Evolutionary conservation across 805 yeast genomes (phyloP).

Genomic region (Spathaspora hagerdaliae): DNA sequence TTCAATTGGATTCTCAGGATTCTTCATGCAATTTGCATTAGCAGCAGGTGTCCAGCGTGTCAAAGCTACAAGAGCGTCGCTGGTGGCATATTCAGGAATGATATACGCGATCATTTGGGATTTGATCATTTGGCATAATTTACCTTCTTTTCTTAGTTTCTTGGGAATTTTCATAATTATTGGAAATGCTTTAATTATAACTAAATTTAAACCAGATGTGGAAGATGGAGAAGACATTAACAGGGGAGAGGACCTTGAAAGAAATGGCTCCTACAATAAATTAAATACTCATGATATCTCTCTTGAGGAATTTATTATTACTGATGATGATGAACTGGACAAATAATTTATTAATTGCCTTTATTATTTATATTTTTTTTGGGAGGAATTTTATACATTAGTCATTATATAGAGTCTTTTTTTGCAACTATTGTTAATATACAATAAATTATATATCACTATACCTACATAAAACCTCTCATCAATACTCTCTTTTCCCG

Average conservation of each 20-base stretch:
- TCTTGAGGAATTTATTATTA: constrained; percentile 25
- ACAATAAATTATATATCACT: too few relatives aligned
- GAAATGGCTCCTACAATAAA: constrained; percentile 7
- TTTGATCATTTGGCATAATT: constrained; percentile 61
- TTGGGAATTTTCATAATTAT: constrained; percentile 68
- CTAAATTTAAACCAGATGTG: constrained; percentile 12
- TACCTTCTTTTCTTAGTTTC: constrained; percentile 66
- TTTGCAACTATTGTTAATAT: too few relatives aligned
- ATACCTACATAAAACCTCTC: too few relatives aligned
- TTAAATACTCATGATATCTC: constrained; percentile 16
- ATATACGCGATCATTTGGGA: constrained; percentile 79
- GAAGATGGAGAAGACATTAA: constrained; percentile 5
- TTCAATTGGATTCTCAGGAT: constrained; percentile 72
- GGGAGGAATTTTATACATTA: too few relatives aligned
- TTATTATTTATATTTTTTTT: too few relatives aligned
- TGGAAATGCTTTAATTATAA: constrained; percentile 58
- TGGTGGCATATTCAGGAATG: constrained; percentile 73
- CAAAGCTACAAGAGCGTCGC: constrained; percentile 68
- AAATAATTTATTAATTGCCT: too few relatives aligned
- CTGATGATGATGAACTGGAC: constrained; percentile 20
- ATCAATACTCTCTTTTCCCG: too few relatives aligned
- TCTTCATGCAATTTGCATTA: constrained; percentile 71
- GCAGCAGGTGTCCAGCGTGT: constrained; percentile 85
- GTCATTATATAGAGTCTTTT: too few relatives aligned
- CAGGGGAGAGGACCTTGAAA: constrained; percentile 3